Conservation (phyloP, 768 basidiomycete species). For the Mycena rebaudengoi region DNA sequence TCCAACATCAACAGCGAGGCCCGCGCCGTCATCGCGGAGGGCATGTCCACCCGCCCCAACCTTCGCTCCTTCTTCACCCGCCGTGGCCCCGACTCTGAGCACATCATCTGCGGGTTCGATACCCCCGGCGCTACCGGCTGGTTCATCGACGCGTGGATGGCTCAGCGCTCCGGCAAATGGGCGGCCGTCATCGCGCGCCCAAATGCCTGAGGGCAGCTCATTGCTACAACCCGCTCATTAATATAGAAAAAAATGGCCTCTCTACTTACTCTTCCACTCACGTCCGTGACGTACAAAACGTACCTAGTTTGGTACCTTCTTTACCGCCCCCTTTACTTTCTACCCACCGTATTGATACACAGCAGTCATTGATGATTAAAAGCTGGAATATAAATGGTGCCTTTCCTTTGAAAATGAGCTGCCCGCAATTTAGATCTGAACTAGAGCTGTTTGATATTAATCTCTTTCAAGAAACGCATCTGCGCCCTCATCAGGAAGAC, state of each 20-base stretch:
- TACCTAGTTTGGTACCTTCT: conserved; percentile 6
- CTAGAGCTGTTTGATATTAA: conserved; percentile 4
- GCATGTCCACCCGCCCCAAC: not conserved
- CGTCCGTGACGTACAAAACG: not conserved
- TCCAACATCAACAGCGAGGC: not conserved
- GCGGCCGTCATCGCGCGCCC: conserved; percentile 9
- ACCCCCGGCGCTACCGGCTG: too few species aligned
- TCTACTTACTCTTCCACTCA: not conserved
- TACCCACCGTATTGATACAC: not conserved
- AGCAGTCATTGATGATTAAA: not conserved
- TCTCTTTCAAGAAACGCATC: conserved; percentile 16
- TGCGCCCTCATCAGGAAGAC: conserved; percentile 11
- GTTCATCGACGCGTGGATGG: too few species aligned
- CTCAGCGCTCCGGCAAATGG: too few species aligned
- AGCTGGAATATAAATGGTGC: conserved; percentile 8
- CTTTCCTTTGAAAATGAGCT: conserved; percentile 10
- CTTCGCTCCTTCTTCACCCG: not conserved
- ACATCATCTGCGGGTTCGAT: not conserved
- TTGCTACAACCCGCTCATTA: not conserved
- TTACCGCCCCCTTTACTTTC: not conserved
- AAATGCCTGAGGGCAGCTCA: conserved; percentile 12
- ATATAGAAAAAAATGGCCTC: conserved; percentile 6
- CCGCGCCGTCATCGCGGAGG: conserved; percentile 2
- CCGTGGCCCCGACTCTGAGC: not conserved
- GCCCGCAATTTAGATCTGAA: not conserved